Evolutionary conservation across 306 rosid species (phyloP).

Genomic region (Vigna nakashimae): DNA sequence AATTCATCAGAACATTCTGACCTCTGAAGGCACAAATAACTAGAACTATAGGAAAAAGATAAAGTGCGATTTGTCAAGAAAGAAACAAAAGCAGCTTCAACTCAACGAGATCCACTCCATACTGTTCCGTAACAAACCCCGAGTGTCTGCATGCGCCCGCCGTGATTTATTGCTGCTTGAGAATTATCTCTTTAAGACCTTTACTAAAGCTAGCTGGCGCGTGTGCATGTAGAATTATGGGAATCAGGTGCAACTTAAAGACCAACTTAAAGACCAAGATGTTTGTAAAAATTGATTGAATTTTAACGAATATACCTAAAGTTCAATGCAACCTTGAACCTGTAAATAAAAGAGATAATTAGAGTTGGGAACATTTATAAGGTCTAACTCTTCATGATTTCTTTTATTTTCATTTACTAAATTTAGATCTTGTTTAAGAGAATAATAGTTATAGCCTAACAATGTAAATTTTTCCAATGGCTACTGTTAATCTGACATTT

Average conservation of each 20-base stretch:
- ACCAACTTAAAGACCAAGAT: slow-evolving; percentile 10
- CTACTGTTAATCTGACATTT: not conserved
- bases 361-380: not conserved
- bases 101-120: slow-evolving; percentile 45
- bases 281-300: slow-evolving; percentile 35
- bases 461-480: not conserved
- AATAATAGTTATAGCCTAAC: not conserved
- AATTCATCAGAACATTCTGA: slow-evolving; percentile 59
- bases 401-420: not conserved
- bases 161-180: slow-evolving; percentile 5
- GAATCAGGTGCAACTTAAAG: slow-evolving; percentile 26
- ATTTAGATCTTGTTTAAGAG: not conserved
- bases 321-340: slow-evolving; percentile 8
- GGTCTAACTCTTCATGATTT: not conserved
- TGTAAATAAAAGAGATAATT: not conserved
- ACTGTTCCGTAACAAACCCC: slow-evolving; percentile 36
- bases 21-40: slow-evolving; percentile 46
- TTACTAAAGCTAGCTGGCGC: slow-evolving; percentile 31
- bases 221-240: slow-evolving; percentile 31
- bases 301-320: slow-evolving; percentile 43
- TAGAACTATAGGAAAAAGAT: slow-evolving; percentile 45
- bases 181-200: slow-evolving; percentile 33
- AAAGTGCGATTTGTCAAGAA: slow-evolving; percentile 53
- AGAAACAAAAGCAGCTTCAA: slow-evolving; percentile 54
- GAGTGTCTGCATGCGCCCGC: slow-evolving; percentile 49